Percentiles rank a stretch among this genome's conserved stretches.
phyloP scores from a whole-genome alignment of 1,284 basidiomycete genomes.

The Kalmanozyma brasiliensis region DNA sequence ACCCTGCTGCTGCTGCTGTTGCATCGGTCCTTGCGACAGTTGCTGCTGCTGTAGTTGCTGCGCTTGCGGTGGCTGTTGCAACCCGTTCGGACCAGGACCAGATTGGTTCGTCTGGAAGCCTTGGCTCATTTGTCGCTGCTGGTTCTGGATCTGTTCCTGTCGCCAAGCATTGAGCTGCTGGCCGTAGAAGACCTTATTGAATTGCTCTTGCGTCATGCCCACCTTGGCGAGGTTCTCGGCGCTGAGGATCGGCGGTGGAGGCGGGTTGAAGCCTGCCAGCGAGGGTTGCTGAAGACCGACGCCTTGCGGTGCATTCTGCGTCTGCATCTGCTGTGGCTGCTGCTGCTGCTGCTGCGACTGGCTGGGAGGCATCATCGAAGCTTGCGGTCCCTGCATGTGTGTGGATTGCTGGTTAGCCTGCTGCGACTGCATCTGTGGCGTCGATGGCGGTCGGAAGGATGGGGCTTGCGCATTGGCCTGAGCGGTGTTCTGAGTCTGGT shows the following conservation, averaged over 20 bases:
- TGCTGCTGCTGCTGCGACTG: slow-evolving; percentile 22
- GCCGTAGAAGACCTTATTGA: slow-evolving; percentile 46
- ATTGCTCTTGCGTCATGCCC: slow-evolving; percentile 52
- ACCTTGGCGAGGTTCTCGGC: slow-evolving; percentile 50
- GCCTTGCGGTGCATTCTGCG: slow-evolving; percentile 15
- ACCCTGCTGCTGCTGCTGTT: slow-evolving; percentile 11
- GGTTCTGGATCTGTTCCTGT: slow-evolving; percentile 45
- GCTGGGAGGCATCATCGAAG: slow-evolving; percentile 35
- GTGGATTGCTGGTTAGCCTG: slow-evolving; percentile 23
- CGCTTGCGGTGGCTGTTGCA: slow-evolving; percentile 30
- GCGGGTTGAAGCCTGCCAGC: slow-evolving; percentile 46
- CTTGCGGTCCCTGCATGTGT: slow-evolving; percentile 32
- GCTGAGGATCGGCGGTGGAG: slow-evolving; percentile 44
- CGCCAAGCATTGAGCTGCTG: slow-evolving; percentile 47
- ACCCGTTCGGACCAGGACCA: slow-evolving; percentile 19
- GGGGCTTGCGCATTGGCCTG: slow-evolving; percentile 26
- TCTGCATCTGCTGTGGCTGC: slow-evolving; percentile 31
- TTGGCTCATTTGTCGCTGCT: slow-evolving; percentile 38
- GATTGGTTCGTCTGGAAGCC: slow-evolving; percentile 29
- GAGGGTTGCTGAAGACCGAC: slow-evolving; percentile 22
- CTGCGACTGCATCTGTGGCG: slow-evolving; percentile 51
- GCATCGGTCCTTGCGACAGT: slow-evolving; percentile 10
- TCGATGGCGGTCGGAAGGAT: slow-evolving; percentile 32
- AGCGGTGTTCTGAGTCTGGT: slow-evolving; percentile 18
- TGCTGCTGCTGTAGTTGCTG: slow-evolving; percentile 19